phyloP scores from a whole-genome alignment of 192 early-diverging fungal genomes.

The Phycomyces blakesleeanus region DNA sequence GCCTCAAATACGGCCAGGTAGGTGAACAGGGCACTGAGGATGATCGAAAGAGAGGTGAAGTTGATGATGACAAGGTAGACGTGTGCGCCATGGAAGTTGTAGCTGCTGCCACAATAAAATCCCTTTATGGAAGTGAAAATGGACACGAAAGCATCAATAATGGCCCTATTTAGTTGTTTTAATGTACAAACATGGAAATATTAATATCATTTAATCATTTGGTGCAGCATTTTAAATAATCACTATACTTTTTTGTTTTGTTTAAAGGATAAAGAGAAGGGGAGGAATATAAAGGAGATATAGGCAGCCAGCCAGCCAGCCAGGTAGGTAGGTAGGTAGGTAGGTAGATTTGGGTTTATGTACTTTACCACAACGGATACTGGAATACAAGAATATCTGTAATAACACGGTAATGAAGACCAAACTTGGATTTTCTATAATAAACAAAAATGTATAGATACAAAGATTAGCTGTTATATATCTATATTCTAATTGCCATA shows the following conservation, averaged over 20 bases:
- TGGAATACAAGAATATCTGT: slow-evolving; percentile 36
- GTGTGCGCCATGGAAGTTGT: slow-evolving; percentile 32
- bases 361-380: slow-evolving; percentile 34
- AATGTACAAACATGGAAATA: neutral
- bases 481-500: no score
- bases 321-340: no score
- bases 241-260: no score
- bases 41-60: slow-evolving; percentile 30
- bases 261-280: no score
- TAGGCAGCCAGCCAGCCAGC: no score
- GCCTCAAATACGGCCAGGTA: slow-evolving; percentile 30
- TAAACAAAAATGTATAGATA: no score
- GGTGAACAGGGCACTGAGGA: slow-evolving; percentile 33
- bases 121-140: slow-evolving; percentile 35
- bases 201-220: neutral
- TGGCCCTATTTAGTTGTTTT: slow-evolving; percentile 1
- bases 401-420: slow-evolving; percentile 36
- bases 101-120: slow-evolving; percentile 26
- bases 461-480: no score
- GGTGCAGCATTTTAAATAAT: no score
- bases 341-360: no score
- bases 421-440: slow-evolving; percentile 31
- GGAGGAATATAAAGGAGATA: no score
- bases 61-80: slow-evolving; percentile 37
- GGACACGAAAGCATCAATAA: slow-evolving; percentile 30